phyloP scores from a whole-genome alignment of 768 basidiomycete genomes.

The Collybia nuda region DNA sequence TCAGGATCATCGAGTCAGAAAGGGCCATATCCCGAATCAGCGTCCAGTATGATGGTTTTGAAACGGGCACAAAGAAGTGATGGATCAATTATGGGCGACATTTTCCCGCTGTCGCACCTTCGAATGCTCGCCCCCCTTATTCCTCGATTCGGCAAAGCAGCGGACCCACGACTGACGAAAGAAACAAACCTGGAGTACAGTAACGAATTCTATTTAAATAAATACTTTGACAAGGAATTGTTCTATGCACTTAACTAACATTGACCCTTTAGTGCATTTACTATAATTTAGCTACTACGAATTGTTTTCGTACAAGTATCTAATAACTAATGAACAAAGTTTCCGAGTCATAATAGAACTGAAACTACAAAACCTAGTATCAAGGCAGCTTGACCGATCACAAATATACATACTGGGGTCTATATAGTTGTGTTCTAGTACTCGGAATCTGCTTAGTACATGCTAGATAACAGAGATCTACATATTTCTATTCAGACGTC shows the following conservation, averaged over 20 bases:
- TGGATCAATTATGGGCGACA: neutral
- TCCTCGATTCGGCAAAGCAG: neutral
- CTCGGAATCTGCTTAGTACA: neutral
- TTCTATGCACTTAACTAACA: neutral
- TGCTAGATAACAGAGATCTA: neutral
- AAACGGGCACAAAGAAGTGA: neutral
- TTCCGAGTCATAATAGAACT: neutral
- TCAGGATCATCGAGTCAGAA: neutral
- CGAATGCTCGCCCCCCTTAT: neutral
- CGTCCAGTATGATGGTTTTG: neutral
- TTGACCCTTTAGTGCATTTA: neutral
- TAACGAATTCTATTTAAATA: neutral
- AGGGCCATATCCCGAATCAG: neutral
- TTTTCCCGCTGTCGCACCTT: neutral
- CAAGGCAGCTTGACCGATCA: too few species aligned
- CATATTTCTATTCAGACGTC: neutral
- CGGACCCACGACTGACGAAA: neutral
- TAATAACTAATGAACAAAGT: neutral
- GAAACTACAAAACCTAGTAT: too few species aligned
- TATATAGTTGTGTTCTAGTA: neutral
- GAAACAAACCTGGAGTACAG: neutral
- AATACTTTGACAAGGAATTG: neutral
- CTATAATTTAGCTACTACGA: neutral
- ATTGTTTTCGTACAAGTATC: too few species aligned
- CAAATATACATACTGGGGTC: too few species aligned